phyloP scores from a whole-genome alignment of 2,329 filamentous ascomycete species.

The Xylaria sp. region DNA sequence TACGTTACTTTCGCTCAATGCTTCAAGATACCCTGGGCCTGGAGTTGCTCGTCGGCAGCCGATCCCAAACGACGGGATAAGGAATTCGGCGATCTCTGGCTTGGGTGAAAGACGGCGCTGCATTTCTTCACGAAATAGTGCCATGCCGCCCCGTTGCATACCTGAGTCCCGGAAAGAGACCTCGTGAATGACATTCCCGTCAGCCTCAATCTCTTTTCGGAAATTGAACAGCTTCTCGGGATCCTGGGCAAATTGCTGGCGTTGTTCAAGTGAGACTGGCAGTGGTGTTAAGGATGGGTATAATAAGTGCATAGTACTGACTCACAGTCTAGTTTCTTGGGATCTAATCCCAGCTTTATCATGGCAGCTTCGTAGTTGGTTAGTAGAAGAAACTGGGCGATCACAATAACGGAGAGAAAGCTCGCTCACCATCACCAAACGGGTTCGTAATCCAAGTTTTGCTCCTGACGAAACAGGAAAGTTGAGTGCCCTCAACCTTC shows the following conservation, averaged over 20 bases:
- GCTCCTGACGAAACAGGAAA: slow-evolving; percentile 61
- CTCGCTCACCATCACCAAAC: slow-evolving; percentile 55
- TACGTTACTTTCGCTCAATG: slow-evolving; percentile 56
- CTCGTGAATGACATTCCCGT: slow-evolving; percentile 57
- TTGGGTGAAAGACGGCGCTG: slow-evolving; percentile 54
- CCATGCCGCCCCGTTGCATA: slow-evolving; percentile 51
- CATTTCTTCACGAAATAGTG: slow-evolving; percentile 54
- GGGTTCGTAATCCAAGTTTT: slow-evolving; percentile 62
- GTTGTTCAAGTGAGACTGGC: slow-evolving; percentile 54
- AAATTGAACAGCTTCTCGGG: slow-evolving; percentile 54
- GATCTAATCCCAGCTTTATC: slow-evolving; percentile 56
- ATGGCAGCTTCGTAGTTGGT: slow-evolving; percentile 48
- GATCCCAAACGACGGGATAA: slow-evolving; percentile 57
- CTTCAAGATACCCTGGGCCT: slow-evolving; percentile 59
- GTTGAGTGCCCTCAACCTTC: slow-evolving; percentile 53
- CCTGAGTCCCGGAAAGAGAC: slow-evolving; percentile 53
- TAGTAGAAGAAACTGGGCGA: neutral
- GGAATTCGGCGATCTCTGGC: slow-evolving; percentile 56
- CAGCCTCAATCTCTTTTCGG: slow-evolving; percentile 58
- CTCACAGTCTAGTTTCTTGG: slow-evolving; percentile 54
- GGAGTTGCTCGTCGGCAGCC: slow-evolving; percentile 60
- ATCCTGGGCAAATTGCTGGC: slow-evolving; percentile 52
- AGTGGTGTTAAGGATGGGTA: neutral
- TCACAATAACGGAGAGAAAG: neutral
- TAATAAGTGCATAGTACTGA: slow-evolving; percentile 6